phyloP scores from a whole-genome alignment of 805 yeast genomes.

The Cyberlindnera samutprakarnensis region DNA sequence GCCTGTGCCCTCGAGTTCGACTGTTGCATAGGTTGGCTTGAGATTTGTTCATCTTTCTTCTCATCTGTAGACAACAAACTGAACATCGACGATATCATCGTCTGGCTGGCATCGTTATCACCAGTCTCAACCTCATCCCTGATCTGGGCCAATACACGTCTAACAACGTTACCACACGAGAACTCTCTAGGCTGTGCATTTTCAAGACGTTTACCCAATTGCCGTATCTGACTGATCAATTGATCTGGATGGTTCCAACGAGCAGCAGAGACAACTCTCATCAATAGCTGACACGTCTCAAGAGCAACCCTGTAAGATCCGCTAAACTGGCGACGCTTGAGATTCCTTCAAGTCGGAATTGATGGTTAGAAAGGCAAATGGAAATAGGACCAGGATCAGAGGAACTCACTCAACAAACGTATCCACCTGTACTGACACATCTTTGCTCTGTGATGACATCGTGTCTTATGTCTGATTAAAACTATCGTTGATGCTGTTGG shows the following conservation, averaged over 20 bases:
- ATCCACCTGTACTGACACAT: conserved; percentile 33
- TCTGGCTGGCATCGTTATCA: conserved; percentile 26
- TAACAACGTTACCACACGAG: conserved; percentile 81
- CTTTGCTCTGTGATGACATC: conserved; percentile 21
- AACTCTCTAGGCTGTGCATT: conserved; percentile 87
- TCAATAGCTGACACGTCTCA: conserved; percentile 78
- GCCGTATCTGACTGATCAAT: conserved; percentile 62
- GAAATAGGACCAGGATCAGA: neutral
- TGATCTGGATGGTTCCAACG: conserved; percentile 79
- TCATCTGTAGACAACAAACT: conserved; percentile 57
- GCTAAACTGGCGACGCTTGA: conserved; percentile 76
- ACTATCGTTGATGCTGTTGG: neutral
- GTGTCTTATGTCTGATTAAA: neutral
- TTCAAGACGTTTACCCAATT: conserved; percentile 61
- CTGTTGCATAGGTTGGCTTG: conserved; percentile 8
- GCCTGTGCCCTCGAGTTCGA: conserved; percentile 18
- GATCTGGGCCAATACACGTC: conserved; percentile 80
- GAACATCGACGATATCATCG: conserved; percentile 81
- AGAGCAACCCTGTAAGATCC: conserved; percentile 82
- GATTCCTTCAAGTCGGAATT: conserved; percentile 30
- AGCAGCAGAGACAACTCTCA: conserved; percentile 83
- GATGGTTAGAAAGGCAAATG: conserved; percentile 2
- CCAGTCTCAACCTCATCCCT: conserved; percentile 67
- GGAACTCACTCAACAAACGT: conserved; percentile 31
- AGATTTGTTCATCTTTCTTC: conserved; percentile 14